Evolutionary conservation across 2,329 filamentous ascomycete genomes (phyloP).

Genomic region (Ceratocystis papillata): DNA sequence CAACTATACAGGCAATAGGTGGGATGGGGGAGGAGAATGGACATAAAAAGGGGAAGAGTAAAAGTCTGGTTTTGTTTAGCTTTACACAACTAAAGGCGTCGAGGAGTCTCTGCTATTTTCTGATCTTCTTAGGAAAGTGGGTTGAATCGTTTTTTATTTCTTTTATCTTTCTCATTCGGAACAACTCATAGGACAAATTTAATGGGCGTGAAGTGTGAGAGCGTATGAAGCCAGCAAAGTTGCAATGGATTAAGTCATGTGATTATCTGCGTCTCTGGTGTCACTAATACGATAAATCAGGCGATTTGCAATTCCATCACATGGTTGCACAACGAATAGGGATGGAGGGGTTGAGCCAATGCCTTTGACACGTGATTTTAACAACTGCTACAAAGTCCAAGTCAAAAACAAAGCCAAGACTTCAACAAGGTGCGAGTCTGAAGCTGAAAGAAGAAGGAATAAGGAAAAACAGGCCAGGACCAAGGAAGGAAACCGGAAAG

Average conservation of each 20-base stretch:
- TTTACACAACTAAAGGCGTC: conserved; percentile 23
- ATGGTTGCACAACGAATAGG: background rate
- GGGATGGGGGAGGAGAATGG: background rate
- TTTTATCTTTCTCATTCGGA: background rate
- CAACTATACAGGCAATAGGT: background rate
- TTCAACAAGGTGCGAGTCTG: background rate
- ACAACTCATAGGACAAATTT: background rate
- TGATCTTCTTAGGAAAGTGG: conserved; percentile 21
- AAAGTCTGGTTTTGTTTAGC: conserved; percentile 23
- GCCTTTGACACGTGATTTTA: conserved; percentile 1
- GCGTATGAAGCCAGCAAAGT: background rate
- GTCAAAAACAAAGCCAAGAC: background rate
- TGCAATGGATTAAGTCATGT: background rate
- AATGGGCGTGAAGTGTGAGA: background rate
- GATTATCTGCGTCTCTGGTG: background rate
- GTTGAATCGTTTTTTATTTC: conserved; percentile 15
- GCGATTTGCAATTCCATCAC: background rate
- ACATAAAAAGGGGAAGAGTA: conserved; percentile 11
- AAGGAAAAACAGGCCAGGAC: background rate
- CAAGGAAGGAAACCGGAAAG: background rate
- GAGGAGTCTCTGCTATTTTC: conserved; percentile 22
- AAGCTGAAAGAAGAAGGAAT: conserved; percentile 1
- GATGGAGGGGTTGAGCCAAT: too few species aligned
- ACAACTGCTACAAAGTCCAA: background rate
- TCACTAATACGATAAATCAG: background rate